phyloP scores from a whole-genome alignment of 176 grass and related monocot species.

The Stipa capillata region DNA sequence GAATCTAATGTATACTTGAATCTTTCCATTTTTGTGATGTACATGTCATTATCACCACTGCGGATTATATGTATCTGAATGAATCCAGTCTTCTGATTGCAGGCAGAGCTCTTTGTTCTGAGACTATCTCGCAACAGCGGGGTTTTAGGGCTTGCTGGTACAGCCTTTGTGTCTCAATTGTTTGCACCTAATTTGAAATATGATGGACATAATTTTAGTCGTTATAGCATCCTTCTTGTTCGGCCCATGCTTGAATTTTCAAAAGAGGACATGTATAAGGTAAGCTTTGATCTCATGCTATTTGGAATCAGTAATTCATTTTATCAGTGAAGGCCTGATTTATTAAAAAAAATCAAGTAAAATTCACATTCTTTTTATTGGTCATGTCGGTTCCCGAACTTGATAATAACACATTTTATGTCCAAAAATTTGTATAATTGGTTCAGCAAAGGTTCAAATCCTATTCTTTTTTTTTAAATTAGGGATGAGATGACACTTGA shows the following conservation, averaged over 20 bases:
- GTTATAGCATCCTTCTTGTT: conserved; percentile 60
- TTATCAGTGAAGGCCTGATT: neutral
- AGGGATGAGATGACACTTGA: neutral
- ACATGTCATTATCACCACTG: neutral
- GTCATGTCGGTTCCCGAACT: no score
- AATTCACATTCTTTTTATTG: no score
- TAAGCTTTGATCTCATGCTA: conserved; percentile 21
- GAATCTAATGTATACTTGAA: neutral
- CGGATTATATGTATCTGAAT: conserved; percentile 8
- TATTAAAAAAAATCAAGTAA: neutral
- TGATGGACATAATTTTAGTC: conserved; percentile 33
- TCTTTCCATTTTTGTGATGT: neutral
- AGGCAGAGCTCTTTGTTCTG: conserved; percentile 92
- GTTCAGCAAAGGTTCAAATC: neutral
- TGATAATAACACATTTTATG: no score
- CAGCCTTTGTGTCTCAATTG: conserved; percentile 78
- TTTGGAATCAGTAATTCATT: neutral
- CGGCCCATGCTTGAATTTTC: conserved; percentile 95
- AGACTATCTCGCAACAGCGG: conserved; percentile 91
- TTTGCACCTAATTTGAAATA: conserved; percentile 53
- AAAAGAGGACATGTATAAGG: conserved; percentile 93
- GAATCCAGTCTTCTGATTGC: conserved; percentile 16
- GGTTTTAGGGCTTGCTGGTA: conserved; percentile 95
- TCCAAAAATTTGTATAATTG: neutral
- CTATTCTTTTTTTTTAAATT: neutral